Evolutionary conservation across 192 early-diverging fungal species (phyloP), one percentile per base, ranked within the genome.

Genomic region (Mortierella claussenii): DNA sequence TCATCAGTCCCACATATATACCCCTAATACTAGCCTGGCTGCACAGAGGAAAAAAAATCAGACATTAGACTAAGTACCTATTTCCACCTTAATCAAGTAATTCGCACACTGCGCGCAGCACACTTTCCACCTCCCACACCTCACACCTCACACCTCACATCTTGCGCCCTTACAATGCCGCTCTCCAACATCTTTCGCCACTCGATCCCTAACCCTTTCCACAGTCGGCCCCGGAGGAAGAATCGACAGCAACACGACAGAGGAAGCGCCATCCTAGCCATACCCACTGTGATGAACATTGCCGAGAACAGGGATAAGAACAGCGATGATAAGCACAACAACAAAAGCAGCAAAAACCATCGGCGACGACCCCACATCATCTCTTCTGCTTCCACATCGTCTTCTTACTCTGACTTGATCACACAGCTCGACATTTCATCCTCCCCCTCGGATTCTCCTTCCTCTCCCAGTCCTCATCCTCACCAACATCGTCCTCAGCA

Each of bases 171-270:
- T 40, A 7, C 37, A 33, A 69, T 69, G 67, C 67, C 67, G 18
- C 56, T 69, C 15, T 69, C 67, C 33, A 69, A 60, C 57, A 48
- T 69, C 4, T 60, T 69, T 24, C 56, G 67, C n/a, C 49, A 47
- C 30, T 30, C 67, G 8, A 30, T 69, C 31, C 59, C 45, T 12
- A 61, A 61, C 33, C 59, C 59, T 6, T 61, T 61, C 47, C 59
- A 50, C 31, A 30, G 46, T 5, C 4, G 23, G 9, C 18, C 47
- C 27, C 17, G 13, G 30, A 46, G 27, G 45, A 18, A 46, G 11
- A 46, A 37, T 18, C 5, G 21, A 12, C 52, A 28, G 26, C 48
- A 23, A 50, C 21, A 28, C 27, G 8, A 51, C 28, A 28, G 10
- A 28, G 9, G 17, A 2, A 13, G 23, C 27, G 10, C 17, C 17